A percentile compares a stretch with the other conserved stretches of the same genome.
Conservation (phyloP, 83 land plant genomes). For the Diphasiastrum complanatum region DNA sequence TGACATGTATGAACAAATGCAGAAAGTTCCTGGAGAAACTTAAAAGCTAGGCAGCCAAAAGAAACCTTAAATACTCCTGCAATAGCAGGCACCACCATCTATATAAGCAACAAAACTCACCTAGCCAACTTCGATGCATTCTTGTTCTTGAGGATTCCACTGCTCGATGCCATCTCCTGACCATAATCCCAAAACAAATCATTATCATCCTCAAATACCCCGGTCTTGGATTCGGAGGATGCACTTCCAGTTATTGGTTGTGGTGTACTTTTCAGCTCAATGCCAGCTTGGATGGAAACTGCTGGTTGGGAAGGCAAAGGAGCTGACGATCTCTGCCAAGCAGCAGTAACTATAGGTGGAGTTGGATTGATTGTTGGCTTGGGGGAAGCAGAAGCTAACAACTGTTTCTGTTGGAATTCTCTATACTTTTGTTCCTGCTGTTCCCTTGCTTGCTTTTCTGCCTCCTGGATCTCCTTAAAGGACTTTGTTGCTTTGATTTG, state of each 20-base stretch:
- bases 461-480: constrained; percentile 40
- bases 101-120: neutral
- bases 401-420: constrained; percentile 12
- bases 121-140: constrained; percentile 22
- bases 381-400: constrained; percentile 19
- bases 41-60: neutral
- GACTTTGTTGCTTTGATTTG: constrained; percentile 22
- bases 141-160: constrained; percentile 20
- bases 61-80: too few species aligned
- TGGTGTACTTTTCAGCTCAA: neutral
- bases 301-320: constrained; percentile 19
- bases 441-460: constrained; percentile 28
- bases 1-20: too few species aligned
- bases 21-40: too few species aligned
- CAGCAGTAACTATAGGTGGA: constrained; percentile 6
- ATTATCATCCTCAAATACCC: constrained; percentile 34
- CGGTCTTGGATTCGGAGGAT: constrained; percentile 26
- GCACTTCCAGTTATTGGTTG: too few species aligned
- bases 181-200: constrained; percentile 42
- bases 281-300: neutral
- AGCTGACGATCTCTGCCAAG: constrained; percentile 33
- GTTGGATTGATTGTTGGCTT: constrained; percentile 18
- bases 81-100: too few species aligned
- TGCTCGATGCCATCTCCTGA: constrained; percentile 15
- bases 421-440: constrained; percentile 26